phyloP scores from a whole-genome alignment of 441 rosid species.

The Euphorbia corollata region DNA sequence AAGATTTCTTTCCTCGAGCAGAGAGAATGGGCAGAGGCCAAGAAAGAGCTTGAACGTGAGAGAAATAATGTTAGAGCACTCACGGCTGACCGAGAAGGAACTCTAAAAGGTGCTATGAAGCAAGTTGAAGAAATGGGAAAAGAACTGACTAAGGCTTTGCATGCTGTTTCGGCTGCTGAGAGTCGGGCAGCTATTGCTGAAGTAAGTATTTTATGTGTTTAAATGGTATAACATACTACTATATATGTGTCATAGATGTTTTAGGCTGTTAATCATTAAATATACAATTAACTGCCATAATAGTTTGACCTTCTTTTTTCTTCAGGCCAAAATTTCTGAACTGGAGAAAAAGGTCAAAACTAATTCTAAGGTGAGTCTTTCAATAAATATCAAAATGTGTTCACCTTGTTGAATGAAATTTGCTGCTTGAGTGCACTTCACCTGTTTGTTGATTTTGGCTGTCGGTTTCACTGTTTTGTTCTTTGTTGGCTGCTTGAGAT shows the following conservation, averaged over 20 bases:
- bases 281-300: slow-evolving; percentile 15
- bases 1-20: slow-evolving; percentile 17
- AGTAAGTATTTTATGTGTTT: slow-evolving; percentile 56
- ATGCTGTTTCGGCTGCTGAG: slow-evolving; percentile 74
- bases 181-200: slow-evolving; percentile 83
- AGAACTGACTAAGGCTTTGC: slow-evolving; percentile 68
- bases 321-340: slow-evolving; percentile 71
- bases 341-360: slow-evolving; percentile 55
- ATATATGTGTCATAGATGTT: not conserved
- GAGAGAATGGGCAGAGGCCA: slow-evolving; percentile 98
- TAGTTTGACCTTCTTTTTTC: slow-evolving; percentile 14
- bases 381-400: not conserved
- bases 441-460: not conserved
- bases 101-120: slow-evolving; percentile 62
- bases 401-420: not conserved
- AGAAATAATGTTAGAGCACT: slow-evolving; percentile 60
- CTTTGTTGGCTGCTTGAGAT: not conserved
- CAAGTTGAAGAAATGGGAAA: slow-evolving; percentile 87
- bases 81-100: slow-evolving; percentile 59
- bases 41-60: slow-evolving; percentile 80
- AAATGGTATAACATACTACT: not conserved
- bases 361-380: slow-evolving; percentile 53
- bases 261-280: not conserved
- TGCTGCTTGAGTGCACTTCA: not conserved
- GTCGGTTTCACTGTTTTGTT: not conserved